Conservation (phyloP, 257 asterid species). For the Solanum rostratum region DNA sequence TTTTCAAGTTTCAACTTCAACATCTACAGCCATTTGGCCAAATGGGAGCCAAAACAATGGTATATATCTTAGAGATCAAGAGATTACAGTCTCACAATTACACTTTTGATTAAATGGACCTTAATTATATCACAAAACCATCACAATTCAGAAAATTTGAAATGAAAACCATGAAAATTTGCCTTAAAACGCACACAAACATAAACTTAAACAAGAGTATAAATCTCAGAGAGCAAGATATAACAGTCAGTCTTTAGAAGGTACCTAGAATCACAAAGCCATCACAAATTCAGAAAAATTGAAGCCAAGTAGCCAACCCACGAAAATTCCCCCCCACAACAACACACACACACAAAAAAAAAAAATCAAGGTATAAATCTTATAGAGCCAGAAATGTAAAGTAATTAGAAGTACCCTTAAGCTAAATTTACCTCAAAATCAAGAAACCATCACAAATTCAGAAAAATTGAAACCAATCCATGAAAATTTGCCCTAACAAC, state of each 20-base stretch:
- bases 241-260: background rate
- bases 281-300: background rate
- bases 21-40: too few species aligned
- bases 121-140: background rate
- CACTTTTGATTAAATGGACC: constrained; percentile 73
- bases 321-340: background rate
- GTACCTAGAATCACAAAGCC: background rate
- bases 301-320: background rate
- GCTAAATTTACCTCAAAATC: background rate
- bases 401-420: background rate
- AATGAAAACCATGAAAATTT: background rate
- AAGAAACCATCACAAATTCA: background rate
- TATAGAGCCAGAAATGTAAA: background rate
- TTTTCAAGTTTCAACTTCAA: too few species aligned
- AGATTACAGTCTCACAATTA: constrained; percentile 10
- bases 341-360: background rate
- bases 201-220: background rate
- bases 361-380: background rate
- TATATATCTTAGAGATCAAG: background rate
- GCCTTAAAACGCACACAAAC: background rate
- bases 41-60: background rate
- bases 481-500: background rate
- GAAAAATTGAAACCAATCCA: background rate
- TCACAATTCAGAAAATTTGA: background rate
- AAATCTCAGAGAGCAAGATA: background rate